Base-by-base conservation (phyloP, 2,329 filamentous ascomycete genomes). In the Sclerotinia borealis region DNA sequence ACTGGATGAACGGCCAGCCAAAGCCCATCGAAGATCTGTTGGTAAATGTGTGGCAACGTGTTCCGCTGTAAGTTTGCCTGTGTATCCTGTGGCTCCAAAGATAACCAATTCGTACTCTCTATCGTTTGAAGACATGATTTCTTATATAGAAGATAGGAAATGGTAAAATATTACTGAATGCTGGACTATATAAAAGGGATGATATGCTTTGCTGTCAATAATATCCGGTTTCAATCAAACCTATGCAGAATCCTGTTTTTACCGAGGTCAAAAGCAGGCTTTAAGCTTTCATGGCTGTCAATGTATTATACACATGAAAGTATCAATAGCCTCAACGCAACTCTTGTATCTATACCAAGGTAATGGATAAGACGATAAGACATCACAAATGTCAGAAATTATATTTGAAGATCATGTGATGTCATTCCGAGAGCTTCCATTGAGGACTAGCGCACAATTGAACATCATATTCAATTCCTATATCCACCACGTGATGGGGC, bases 1-100 rank as follows among this genome's bases (percentile, higher is more conserved):
- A 55, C 81, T 78, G 55, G 82, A 79, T n/a, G 90, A 93, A 31
- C 93, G 89, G 36, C 93, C 93, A 51, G 92, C 91, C 62, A 97
- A 80, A 17, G 91, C 93, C 93, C 93, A 97, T 79, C 86, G 92
- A 66, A 96, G 76, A 73, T 91, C 84, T 22, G 89, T 91, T 0
- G 92, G 89, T 1, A 92, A 79, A 68, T 84, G 78, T 17, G 81
- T 81, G 59, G 86, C 81, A 71, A 96, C 88, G 75, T 95, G 86
- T 74, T 96, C 87, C 34, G 88, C 87, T 2, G 86, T 86, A 69
- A 90, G 81, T 68, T 85, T 87, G 45, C 93, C 93, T 0, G 93
- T 97, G 76, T 96, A 96, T 34, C 93, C 93, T 74, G 83, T 88
- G 11, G 88, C 86, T 31, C 88, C 88, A 25, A 89, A 80, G 39